A percentile compares a stretch with the other conserved stretches of the same genome.
phyloP scores from a whole-genome alignment of 768 basidiomycete species.

The Boletus subcaerulescens region DNA sequence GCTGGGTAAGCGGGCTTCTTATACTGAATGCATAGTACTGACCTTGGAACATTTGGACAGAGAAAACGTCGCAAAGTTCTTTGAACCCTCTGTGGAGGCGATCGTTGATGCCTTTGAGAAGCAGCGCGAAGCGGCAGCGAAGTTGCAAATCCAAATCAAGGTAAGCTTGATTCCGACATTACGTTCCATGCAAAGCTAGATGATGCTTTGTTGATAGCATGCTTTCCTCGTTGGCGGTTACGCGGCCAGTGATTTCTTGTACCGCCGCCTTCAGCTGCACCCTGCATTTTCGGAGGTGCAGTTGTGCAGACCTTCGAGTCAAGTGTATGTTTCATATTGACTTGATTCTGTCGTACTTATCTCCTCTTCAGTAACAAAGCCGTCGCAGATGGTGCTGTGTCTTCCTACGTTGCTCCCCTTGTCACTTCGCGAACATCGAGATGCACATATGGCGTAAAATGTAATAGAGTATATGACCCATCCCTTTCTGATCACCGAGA shows the following conservation, averaged over 20 bases:
- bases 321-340: constrained; percentile 36
- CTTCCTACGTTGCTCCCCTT: constrained; percentile 25
- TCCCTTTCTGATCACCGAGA: constrained; percentile 34
- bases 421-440: constrained; percentile 43
- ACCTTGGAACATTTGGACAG: constrained; percentile 13
- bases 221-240: constrained; percentile 52
- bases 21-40: not conserved
- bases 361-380: constrained; percentile 37
- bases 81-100: constrained; percentile 39
- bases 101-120: constrained; percentile 33
- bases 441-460: not conserved
- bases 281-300: constrained; percentile 34
- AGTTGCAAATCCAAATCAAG: constrained; percentile 27
- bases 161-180: not conserved
- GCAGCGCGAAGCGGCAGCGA: constrained; percentile 19
- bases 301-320: constrained; percentile 45
- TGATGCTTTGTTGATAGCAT: constrained; percentile 11
- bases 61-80: constrained; percentile 35
- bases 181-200: not conserved
- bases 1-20: constrained; percentile 28
- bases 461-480: not conserved
- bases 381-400: constrained; percentile 47
- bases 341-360: not conserved
- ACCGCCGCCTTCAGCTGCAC: constrained; percentile 35
- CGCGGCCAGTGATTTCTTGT: constrained; percentile 46